Percentiles rank a stretch among this genome's conserved stretches.
Evolutionary conservation across 192 early-diverging fungal species (phyloP).

Genomic region (Backusella luteola): DNA sequence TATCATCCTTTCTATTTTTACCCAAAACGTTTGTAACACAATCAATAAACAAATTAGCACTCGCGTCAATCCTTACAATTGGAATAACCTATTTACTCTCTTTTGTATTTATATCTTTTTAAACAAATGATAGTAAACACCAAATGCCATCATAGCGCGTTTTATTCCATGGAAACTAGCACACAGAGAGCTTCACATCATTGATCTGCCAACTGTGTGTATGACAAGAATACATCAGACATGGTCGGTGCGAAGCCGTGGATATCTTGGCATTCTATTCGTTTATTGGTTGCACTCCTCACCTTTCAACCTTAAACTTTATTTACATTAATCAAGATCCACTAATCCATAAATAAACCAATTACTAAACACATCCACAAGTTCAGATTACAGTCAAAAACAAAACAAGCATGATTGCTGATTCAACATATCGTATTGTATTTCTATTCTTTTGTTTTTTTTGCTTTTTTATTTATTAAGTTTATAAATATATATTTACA

Average conservation of each 20-base stretch:
- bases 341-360: neutral
- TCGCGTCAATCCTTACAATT: neutral
- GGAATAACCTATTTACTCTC: neutral
- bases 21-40: neutral
- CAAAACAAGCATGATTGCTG: neutral
- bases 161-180: neutral
- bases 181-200: neutral
- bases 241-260: neutral
- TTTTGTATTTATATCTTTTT: no score
- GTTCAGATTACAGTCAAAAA: neutral
- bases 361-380: neutral
- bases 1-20: neutral
- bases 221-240: neutral
- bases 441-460: neutral
- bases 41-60: neutral
- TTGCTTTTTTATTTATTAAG: neutral
- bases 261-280: neutral
- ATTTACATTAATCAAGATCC: neutral
- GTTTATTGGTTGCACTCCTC: neutral
- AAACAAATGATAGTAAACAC: no score
- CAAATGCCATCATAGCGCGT: no score
- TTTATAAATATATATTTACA: conserved; percentile 6
- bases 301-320: neutral
- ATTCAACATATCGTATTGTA: neutral
- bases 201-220: neutral